Evolutionary conservation across 2,329 filamentous ascomycete genomes (phyloP).

Genomic region (Lasiodiplodia citricola): DNA sequence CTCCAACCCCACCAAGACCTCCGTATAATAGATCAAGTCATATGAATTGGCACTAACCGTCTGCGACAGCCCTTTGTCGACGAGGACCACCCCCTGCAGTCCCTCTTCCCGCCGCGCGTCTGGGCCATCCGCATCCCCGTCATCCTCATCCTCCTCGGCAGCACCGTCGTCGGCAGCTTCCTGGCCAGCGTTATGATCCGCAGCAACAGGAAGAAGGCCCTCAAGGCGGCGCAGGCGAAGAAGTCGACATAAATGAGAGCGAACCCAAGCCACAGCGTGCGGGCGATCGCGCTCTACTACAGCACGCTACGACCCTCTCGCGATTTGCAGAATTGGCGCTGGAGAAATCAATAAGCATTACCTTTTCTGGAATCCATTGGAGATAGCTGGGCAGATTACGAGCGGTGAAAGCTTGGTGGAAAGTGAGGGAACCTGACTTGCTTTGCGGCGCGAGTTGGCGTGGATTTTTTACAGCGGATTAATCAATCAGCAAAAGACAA

Average conservation of each 20-base stretch:
- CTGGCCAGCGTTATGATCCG: conserved; percentile 97
- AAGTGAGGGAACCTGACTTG: neutral
- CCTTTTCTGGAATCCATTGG: neutral
- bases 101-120: conserved; percentile 93
- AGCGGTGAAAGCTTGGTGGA: neutral
- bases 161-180: conserved; percentile 94
- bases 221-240: conserved; percentile 91
- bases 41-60: neutral
- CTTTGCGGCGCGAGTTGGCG: neutral
- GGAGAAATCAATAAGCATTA: neutral
- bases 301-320: neutral
- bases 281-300: neutral
- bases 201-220: conserved; percentile 96
- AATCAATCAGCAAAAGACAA: neutral
- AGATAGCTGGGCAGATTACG: neutral
- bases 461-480: neutral
- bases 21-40: neutral
- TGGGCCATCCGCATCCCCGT: conserved; percentile 99
- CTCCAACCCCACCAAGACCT: neutral
- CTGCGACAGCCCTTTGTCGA: conserved; percentile 87
- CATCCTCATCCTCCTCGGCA: conserved; percentile 89
- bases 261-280: neutral
- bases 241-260: conserved; percentile 62
- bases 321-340: neutral
- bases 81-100: conserved; percentile 88